phyloP scores from a whole-genome alignment of 1,284 basidiomycete genomes.

The Abortiporus biennis region DNA sequence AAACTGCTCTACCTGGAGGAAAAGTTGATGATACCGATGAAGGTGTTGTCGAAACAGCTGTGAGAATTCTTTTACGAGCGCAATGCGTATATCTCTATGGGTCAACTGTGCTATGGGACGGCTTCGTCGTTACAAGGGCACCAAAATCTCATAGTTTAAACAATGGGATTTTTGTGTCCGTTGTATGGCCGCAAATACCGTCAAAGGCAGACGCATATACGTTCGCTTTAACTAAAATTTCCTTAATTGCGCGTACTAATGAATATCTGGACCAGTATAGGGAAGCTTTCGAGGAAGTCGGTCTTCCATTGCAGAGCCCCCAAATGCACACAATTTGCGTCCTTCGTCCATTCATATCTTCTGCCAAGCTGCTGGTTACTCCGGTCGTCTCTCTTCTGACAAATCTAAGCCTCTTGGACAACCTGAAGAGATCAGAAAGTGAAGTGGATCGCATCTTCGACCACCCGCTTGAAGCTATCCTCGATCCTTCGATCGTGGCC shows the following conservation, averaged over 20 bases:
- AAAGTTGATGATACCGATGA: constrained; percentile 67
- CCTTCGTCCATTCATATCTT: constrained; percentile 69
- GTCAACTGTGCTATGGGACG: no score
- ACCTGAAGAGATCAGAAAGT: constrained; percentile 47
- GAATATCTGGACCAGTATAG: constrained; percentile 42
- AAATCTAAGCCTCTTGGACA: constrained; percentile 41
- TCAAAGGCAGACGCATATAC: no score
- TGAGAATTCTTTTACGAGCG: constrained; percentile 30
- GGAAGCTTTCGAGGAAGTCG: constrained; percentile 82
- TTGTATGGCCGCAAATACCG: no score
- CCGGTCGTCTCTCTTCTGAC: constrained; percentile 72
- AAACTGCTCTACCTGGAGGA: constrained; percentile 81
- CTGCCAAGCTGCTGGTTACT: constrained; percentile 54
- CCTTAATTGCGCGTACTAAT: neutral
- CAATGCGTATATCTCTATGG: neutral
- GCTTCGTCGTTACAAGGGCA: no score
- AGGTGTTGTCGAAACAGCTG: constrained; percentile 65
- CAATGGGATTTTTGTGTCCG: no score
- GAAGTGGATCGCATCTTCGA: constrained; percentile 80
- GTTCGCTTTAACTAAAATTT: constrained; percentile 6
- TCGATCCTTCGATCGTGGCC: constrained; percentile 49
- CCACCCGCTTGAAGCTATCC: constrained; percentile 66
- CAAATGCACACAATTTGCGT: constrained; percentile 58
- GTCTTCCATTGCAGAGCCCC: constrained; percentile 51
- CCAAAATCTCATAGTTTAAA: no score